These are phyloP conservation scores for Penicillium argentinense DNA, from an alignment of 495 filamentous ascomycete genomes.

Conservation along the genomic window DNA sequence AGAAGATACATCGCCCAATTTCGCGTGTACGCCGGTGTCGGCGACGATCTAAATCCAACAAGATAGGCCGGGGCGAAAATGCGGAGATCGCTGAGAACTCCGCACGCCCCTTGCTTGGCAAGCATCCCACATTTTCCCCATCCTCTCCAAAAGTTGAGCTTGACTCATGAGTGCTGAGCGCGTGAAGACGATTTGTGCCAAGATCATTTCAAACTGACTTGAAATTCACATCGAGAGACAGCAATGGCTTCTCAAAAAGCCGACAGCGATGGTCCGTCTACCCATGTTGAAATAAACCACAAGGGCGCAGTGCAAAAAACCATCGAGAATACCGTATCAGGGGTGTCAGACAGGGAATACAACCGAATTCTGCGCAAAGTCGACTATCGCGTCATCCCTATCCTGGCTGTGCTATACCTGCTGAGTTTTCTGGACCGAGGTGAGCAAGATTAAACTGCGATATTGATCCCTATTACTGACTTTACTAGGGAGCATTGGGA, in stretches of 20 bases:
- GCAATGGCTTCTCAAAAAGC: not conserved
- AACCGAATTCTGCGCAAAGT: slow-evolving; percentile 8
- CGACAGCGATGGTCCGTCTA: not conserved
- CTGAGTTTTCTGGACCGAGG: slow-evolving; percentile 14
- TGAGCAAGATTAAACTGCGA: not conserved
- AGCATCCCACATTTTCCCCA: not conserved
- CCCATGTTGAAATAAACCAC: not conserved
- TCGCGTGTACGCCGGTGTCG: slow-evolving; percentile 1
- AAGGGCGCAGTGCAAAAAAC: not conserved
- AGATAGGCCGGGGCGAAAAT: not conserved
- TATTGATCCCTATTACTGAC: not conserved
- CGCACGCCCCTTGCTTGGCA: not conserved
- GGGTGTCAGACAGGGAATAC: slow-evolving; percentile 1
- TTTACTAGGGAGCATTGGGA: slow-evolving; percentile 7
- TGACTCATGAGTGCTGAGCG: too few relatives aligned
- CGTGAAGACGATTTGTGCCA: too few relatives aligned
- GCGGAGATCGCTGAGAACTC: not conserved
- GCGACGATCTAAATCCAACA: not conserved
- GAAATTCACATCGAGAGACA: not conserved
- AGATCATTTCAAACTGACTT: not conserved
- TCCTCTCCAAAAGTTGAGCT: not conserved
- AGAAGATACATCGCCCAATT: too few relatives aligned
- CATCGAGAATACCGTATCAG: not conserved
- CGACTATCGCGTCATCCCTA: slow-evolving; percentile 14
- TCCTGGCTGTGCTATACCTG: slow-evolving; percentile 5